Base-by-base conservation (phyloP, 2,329 filamentous ascomycete species). In the Alternaria gaisen region DNA sequence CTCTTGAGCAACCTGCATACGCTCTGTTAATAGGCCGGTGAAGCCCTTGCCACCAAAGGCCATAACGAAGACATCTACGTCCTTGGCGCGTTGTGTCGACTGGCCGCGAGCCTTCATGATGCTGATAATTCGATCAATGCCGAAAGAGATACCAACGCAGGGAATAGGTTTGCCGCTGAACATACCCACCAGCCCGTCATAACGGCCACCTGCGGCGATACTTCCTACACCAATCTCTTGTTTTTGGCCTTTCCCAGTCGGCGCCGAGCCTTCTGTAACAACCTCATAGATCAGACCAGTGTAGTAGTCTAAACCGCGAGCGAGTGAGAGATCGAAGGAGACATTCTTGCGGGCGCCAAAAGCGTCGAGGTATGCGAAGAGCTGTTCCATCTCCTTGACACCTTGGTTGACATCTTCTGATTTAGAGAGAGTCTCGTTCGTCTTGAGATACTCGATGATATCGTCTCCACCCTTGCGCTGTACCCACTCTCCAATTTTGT, bases 61-160 rank as follows among this genome's bases (percentile, higher is more conserved):
- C 93, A 98, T 98, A 73, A 98, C 91, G 80, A 89, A 97, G 46
- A 94, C 93, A 74, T 98, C 94, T 3, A 94, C 90, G 70, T 95
- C 91, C 73, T 90, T 93, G 66, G 85, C 84, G 65, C 91, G 84
- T 20, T 84, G 79, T 56, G 82, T 85, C 58, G 85, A 86, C 63
- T 87, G 88, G 77, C 92, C 85, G 50, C 89, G 86, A 12, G 92
- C 90, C 79, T 97, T 94, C 66, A 90, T 92, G 74, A 97, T 94
- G 70, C 91, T 93, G 82, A 97, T 97, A 74, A 98, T 97, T 70
- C 94, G 90, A 80, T 98, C 94, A 50, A 97, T 92, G 56, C 94
- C 94, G 75, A 98, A 97, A 2, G 94, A 97, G 69, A 97, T 91
- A 64, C 92, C 92, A 6, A 95, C 91, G 70, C 92, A 94, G n/a